phyloP scores from a whole-genome alignment of 148 eudicot genomes.

The Camellia japonica region DNA sequence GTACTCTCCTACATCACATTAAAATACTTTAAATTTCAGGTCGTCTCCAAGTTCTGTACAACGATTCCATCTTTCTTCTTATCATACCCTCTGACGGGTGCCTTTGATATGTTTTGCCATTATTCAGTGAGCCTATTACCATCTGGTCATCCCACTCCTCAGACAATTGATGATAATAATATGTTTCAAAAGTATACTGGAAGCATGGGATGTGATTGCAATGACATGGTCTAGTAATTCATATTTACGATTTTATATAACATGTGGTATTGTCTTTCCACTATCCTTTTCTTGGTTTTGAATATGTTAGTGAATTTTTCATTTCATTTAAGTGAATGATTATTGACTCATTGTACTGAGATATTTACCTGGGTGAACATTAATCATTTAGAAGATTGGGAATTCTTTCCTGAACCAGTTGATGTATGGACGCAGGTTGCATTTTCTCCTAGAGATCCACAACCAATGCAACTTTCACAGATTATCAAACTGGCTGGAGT shows the following conservation, averaged over 20 bases:
- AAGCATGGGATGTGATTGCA: too few species aligned
- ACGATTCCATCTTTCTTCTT: too few species aligned
- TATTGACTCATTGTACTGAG: neutral
- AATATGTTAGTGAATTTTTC: neutral
- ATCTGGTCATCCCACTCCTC: neutral
- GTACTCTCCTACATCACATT: too few species aligned
- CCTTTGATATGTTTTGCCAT: too few species aligned
- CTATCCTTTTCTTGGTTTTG: neutral
- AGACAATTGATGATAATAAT: neutral
- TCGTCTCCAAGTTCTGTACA: too few species aligned
- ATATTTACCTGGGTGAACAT: neutral
- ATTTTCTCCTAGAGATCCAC: conserved; percentile 33
- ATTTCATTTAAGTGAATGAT: neutral
- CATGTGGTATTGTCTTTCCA: neutral
- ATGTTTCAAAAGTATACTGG: neutral
- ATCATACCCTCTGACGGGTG: too few species aligned
- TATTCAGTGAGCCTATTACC: too few species aligned
- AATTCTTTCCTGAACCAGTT: conserved; percentile 9
- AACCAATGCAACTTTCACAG: conserved; percentile 22
- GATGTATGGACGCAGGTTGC: conserved; percentile 34
- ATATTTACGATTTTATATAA: neutral
- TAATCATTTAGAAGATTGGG: conserved; percentile 2
- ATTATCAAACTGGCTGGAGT: conserved; percentile 43
- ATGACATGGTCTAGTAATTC: neutral
- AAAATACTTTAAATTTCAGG: too few species aligned